Evolutionary conservation across 345 rosid species (phyloP).

Genomic region (sweet orange (Citrus sinensis)): DNA sequence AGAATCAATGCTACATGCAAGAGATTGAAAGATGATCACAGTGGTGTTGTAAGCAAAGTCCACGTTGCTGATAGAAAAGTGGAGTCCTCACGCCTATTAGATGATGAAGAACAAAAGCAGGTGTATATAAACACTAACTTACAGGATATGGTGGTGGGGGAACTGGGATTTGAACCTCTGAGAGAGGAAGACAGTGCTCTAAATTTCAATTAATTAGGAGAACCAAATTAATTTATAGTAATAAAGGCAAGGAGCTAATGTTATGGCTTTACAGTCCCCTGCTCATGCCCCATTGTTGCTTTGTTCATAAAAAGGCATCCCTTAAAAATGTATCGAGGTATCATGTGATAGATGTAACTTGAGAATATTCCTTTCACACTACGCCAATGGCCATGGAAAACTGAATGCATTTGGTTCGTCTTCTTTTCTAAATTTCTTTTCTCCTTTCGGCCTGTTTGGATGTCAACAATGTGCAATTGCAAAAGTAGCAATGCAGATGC

Average conservation of each 20-base stretch:
- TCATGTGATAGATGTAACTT: neutral
- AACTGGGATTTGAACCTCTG: slow-evolving; percentile 22
- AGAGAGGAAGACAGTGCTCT: slow-evolving; percentile 14
- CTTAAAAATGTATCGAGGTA: neutral
- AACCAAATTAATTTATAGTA: slow-evolving; percentile 15
- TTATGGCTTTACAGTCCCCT: neutral
- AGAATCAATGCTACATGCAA: slow-evolving; percentile 5
- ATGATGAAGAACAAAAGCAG: slow-evolving; percentile 23
- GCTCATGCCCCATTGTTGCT: neutral
- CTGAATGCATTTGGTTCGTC: neutral
- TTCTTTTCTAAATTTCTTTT: neutral
- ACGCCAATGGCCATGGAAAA: neutral
- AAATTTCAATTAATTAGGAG: slow-evolving; percentile 27
- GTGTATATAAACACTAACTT: slow-evolving; percentile 12
- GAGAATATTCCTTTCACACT: neutral
- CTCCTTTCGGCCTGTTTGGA: neutral
- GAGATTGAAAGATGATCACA: slow-evolving; percentile 1
- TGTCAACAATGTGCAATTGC: neutral
- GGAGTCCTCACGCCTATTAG: slow-evolving; percentile 23
- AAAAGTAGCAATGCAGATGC: neutral
- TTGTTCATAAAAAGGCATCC: neutral
- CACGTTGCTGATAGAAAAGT: slow-evolving; percentile 12
- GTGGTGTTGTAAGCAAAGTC: neutral
- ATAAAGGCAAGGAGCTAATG: neutral
- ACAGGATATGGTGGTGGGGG: neutral